Conservation (phyloP, 148 eudicot species). For the Cornus suecica region DNA sequence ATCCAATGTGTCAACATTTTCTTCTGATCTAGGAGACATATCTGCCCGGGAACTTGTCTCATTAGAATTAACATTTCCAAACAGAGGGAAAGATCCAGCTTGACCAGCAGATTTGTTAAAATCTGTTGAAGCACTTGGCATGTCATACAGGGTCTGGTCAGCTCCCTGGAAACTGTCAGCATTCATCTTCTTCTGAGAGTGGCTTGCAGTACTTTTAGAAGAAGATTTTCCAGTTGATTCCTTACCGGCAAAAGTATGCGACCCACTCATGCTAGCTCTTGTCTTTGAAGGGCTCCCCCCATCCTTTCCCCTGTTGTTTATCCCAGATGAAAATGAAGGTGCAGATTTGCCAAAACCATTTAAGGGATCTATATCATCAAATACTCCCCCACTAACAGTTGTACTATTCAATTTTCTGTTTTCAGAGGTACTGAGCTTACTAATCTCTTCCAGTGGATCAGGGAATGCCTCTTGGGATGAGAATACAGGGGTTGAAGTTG, state of each 20-base stretch:
- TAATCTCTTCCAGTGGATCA: constrained; percentile 53
- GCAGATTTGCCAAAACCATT: constrained; percentile 45
- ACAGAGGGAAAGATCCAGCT: constrained; percentile 41
- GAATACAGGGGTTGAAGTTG: constrained; percentile 35
- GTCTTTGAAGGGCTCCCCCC: constrained; percentile 42
- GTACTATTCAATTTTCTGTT: constrained; percentile 32
- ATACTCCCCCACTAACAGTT: constrained; percentile 36
- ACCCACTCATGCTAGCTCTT: constrained; percentile 24
- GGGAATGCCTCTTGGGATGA: constrained; percentile 33
- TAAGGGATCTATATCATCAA: constrained; percentile 70
- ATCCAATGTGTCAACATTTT: constrained; percentile 37
- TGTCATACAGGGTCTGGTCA: constrained; percentile 46
- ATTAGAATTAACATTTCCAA: constrained; percentile 20
- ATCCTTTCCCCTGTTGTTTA: constrained; percentile 36
- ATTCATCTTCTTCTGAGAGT: constrained; percentile 35
- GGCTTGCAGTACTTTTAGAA: constrained; percentile 50
- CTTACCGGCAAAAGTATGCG: constrained; percentile 25
- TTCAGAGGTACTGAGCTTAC: constrained; percentile 38
- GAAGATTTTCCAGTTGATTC: constrained; percentile 38
- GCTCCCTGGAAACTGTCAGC: constrained; percentile 46
- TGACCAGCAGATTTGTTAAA: constrained; percentile 40
- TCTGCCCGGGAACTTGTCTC: constrained; percentile 36
- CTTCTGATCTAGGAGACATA: constrained; percentile 32
- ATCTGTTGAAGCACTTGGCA: constrained; percentile 46
- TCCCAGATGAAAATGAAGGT: constrained; percentile 36